Conservation (phyloP, 108 stramenopile genomes). For the Skeletonema grethae region DNA sequence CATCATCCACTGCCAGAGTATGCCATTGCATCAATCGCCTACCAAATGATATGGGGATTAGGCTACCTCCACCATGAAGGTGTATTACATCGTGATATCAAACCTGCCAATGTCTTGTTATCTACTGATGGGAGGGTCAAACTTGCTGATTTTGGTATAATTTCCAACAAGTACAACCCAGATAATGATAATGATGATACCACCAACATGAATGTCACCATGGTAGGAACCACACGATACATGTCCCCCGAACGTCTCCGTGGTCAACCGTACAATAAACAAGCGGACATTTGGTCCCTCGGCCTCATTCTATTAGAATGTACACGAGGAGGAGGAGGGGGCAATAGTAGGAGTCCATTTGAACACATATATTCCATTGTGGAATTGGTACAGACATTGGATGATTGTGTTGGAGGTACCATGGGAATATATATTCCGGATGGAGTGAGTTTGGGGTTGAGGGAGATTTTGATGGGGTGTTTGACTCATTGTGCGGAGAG, state of each 20-base stretch:
- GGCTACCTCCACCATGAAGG: conserved; percentile 82
- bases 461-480: conserved; percentile 54
- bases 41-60: conserved; percentile 87
- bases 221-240: conserved; percentile 87
- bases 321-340: conserved; percentile 30
- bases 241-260: conserved; percentile 91
- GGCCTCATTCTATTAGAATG: conserved; percentile 84
- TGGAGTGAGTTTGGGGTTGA: conserved; percentile 31
- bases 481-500: conserved; percentile 60
- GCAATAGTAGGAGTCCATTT: conserved; percentile 65
- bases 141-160: conserved; percentile 93
- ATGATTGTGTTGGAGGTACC: conserved; percentile 45
- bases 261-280: conserved; percentile 68
- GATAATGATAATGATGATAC: conserved; percentile 12
- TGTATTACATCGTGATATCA: conserved; percentile 90
- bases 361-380: conserved; percentile 59
- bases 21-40: conserved; percentile 70
- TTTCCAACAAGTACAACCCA: conserved; percentile 25
- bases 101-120: conserved; percentile 89
- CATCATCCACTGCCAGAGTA: conserved; percentile 36
- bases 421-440: conserved; percentile 34
- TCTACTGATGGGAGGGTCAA: conserved; percentile 78
- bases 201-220: conserved; percentile 64
- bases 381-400: conserved; percentile 59
- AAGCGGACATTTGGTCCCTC: conserved; percentile 91